These are phyloP conservation scores for Fraxinus excelsior DNA, from an alignment of 257 asterid species.

Conservation along the genomic window DNA sequence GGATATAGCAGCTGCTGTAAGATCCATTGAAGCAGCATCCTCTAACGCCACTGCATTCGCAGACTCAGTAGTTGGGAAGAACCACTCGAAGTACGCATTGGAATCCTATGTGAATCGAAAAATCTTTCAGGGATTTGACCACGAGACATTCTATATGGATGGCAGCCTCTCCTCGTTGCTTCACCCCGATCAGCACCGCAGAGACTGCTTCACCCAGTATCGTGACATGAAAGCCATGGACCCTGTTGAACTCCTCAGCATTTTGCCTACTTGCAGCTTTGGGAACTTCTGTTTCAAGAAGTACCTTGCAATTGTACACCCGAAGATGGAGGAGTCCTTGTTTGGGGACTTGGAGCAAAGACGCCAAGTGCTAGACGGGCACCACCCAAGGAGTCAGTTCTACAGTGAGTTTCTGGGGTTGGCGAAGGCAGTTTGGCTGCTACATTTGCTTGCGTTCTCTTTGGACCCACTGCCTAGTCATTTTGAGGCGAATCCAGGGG, in stretches of 20 bases:
- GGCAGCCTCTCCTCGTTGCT: constrained; percentile 84
- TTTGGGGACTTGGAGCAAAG: constrained; percentile 97
- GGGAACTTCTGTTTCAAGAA: constrained; percentile 94
- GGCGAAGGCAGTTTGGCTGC: constrained; percentile 92
- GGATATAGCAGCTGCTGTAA: constrained; percentile 93
- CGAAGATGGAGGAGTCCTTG: constrained; percentile 97
- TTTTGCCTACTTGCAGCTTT: constrained; percentile 85
- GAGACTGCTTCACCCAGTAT: constrained; percentile 87
- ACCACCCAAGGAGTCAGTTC: constrained; percentile 87
- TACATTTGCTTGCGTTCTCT: constrained; percentile 89
- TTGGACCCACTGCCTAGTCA: constrained; percentile 88
- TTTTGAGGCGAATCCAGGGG: constrained; percentile 85
- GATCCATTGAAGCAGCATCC: constrained; percentile 86
- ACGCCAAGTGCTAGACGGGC: constrained; percentile 72
- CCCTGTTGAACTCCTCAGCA: constrained; percentile 79
- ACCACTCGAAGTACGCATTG: constrained; percentile 82
- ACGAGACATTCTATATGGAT: constrained; percentile 95
- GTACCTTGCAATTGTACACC: constrained; percentile 79
- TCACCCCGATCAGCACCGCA: constrained; percentile 88
- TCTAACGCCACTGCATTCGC: constrained; percentile 44
- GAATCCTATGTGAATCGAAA: constrained; percentile 85
- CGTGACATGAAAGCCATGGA: constrained; percentile 95
- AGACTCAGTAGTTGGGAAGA: constrained; percentile 67
- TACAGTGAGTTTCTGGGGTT: constrained; percentile 74
- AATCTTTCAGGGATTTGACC: constrained; percentile 93